These are phyloP conservation scores for Geotrichum reessii DNA, from an alignment of 1,139 yeast genomes.

Conservation along the genomic window DNA sequence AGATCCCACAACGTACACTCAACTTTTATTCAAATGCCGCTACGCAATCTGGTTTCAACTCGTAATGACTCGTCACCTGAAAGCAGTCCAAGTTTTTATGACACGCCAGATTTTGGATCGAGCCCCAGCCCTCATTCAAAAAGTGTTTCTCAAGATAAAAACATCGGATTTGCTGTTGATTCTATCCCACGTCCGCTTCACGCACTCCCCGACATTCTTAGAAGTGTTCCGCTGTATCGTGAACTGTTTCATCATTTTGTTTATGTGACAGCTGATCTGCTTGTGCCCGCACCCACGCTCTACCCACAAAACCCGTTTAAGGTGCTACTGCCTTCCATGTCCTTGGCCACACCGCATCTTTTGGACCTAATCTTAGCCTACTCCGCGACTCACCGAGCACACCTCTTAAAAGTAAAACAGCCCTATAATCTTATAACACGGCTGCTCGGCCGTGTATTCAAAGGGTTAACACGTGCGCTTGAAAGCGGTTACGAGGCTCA, in stretches of 20 bases:
- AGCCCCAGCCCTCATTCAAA: not conserved
- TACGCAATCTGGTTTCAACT: slow-evolving; percentile 14
- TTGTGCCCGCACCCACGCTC: slow-evolving; percentile 62
- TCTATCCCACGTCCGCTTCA: slow-evolving; percentile 47
- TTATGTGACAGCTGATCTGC: slow-evolving; percentile 54
- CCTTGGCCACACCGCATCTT: slow-evolving; percentile 52
- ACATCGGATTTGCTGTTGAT: slow-evolving; percentile 1
- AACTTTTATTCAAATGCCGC: slow-evolving; percentile 23
- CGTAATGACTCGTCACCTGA: not conserved
- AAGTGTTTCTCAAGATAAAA: not conserved
- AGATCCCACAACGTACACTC: not conserved
- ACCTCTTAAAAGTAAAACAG: slow-evolving; percentile 34
- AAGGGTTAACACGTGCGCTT: slow-evolving; percentile 49
- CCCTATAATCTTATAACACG: slow-evolving; percentile 47
- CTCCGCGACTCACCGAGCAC: slow-evolving; percentile 49
- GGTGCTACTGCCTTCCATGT: slow-evolving; percentile 61
- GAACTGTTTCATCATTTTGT: slow-evolving; percentile 61
- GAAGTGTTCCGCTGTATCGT: slow-evolving; percentile 54
- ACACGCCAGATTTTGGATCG: not conserved
- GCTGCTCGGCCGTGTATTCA: slow-evolving; percentile 51
- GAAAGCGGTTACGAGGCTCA: slow-evolving; percentile 50
- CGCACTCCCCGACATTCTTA: slow-evolving; percentile 54
- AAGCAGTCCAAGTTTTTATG: not conserved
- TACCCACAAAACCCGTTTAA: slow-evolving; percentile 65
- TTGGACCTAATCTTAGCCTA: slow-evolving; percentile 60